Evolutionary conservation across 228 moss, liverwort and hornwort genomes (phyloP), one percentile per base, ranked within the genome.

Genomic region (Sphagnum magellanicum): DNA sequence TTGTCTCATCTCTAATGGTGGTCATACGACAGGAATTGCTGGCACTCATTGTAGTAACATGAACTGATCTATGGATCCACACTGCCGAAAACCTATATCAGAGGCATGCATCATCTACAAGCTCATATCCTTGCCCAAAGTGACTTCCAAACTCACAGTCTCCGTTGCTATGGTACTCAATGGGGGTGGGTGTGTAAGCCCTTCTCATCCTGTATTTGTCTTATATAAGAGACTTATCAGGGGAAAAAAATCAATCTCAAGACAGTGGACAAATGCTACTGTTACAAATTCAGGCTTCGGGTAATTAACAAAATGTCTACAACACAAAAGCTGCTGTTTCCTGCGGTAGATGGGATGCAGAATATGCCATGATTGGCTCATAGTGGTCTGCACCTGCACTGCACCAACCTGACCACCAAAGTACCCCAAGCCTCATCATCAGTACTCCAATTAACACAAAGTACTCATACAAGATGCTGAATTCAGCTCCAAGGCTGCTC

Each of bases 311-410:
- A 10, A 32, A 32, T 59, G 6, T 47, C 50, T 69, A 81, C 65
- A 81, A 67, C 48, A 47, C 60, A 52, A 72, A 60, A 47, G 63
- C 75, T 46, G 83, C 75, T 46, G 71, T 76, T 61, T 79, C 76
- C 15, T 61, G 71, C 50, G 72, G 52, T 60, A 78, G 80, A 70
- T 66, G 60, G 9, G 77, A 48, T 49, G 76, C 72, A 6, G 67
- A 50, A 15, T 70, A 61, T n/a, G 79, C 74, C 51, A 83, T n/a
- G 10, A 83, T 73, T 10, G 83, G 83, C 66, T 83, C 73, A 69
- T 83, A 83, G 64, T 79, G 83, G 73, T 83, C 79, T 53, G 76
- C 83, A 10, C 83, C 83, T 15, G 79, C 75, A 62, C 76, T 76
- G 49, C 79, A 83, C 83, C 83, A 83, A 50, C 73, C 79, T 79